Evolutionary conservation across 495 filamentous ascomycete genomes (phyloP), one percentile per base, ranked within the genome.

Genomic region (Podospora bellae-mahoneyi): DNA sequence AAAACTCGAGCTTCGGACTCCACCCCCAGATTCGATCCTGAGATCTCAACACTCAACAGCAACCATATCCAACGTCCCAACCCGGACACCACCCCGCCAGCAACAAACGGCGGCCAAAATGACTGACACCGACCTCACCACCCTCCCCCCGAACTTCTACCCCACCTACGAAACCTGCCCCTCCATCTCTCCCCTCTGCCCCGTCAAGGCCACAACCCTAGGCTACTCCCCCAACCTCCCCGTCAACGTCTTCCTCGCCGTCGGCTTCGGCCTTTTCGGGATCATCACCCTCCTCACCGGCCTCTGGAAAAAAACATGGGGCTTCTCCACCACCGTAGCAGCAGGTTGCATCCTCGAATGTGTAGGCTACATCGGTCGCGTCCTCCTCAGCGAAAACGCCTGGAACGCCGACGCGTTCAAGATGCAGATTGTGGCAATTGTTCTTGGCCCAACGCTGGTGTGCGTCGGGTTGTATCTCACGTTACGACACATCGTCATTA

Each of bases 381-480:
- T 85, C 19, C 71, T 85, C 13, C 85, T 91, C 73, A 71, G 85
- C 74, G 19, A 65, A 18, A 91, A 91, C 75, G 86, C 88, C 1
- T 91, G 86, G 86, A 77, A 82, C 63, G 62, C 65, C 0, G 66
- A 68, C 62, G 87, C 84, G 5, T 91, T 91, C 78, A 83, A 90
- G 72, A 81, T 88, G 30, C 89, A 91, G 61, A 90, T 91, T 68
- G 85, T 87, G 75, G 87, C 87, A 72, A 81, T 91, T 69, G 83
- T 90, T 66, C 84, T 91, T 15, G 86, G 85, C 18, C 89, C 89
- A 0, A 89, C 88, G 28, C 85, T 91, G 58, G 77, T 91, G 73
- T 85, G 88, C 56, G 85, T 88, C 20, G 85, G 85, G 60, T 82
- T 91, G 68, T 91, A 91, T 74, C 81, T 91, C 7, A 89, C 87